Conservation (phyloP, 306 rosid species). For the Cicer arietinum region DNA sequence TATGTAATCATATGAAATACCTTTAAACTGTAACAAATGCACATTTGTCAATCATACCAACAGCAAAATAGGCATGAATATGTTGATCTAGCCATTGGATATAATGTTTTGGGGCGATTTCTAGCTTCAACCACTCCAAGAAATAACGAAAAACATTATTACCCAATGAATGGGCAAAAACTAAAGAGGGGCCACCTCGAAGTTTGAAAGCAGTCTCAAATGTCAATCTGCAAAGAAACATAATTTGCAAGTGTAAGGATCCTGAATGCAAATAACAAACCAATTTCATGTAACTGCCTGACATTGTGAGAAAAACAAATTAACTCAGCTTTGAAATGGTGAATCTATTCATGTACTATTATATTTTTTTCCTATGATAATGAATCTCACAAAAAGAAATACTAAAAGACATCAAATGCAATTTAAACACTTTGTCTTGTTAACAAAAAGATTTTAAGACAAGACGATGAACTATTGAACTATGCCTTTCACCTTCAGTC, state of each 20-base stretch:
- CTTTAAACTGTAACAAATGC: slow-evolving; percentile 30
- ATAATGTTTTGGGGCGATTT: slow-evolving; percentile 96
- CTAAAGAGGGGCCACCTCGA: slow-evolving; percentile 97
- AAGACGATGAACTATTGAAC: slow-evolving; percentile 1
- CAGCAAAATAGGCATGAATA: slow-evolving; percentile 95
- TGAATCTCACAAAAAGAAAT: not conserved
- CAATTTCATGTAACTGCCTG: slow-evolving; percentile 24
- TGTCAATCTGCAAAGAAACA: slow-evolving; percentile 70
- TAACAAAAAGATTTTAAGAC: not conserved
- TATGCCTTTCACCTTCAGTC: not conserved
- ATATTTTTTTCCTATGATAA: not conserved
- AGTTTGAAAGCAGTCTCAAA: slow-evolving; percentile 91
- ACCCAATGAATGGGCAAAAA: slow-evolving; percentile 96
- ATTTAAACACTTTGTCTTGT: not conserved
- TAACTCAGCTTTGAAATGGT: slow-evolving; percentile 10
- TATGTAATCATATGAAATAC: slow-evolving; percentile 29
- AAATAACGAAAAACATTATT: slow-evolving; percentile 91
- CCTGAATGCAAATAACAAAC: slow-evolving; percentile 27
- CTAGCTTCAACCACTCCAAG: slow-evolving; percentile 97
- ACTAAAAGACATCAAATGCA: not conserved
- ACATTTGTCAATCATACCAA: slow-evolving; percentile 66
- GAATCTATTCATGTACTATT: slow-evolving; percentile 7
- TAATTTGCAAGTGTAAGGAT: slow-evolving; percentile 37
- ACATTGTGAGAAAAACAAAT: not conserved
- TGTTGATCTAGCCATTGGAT: slow-evolving; percentile 85